These are phyloP conservation scores for Raphidocelis subcapitata DNA, from an alignment of 139 green algal genomes.

Conservation along the genomic window DNA sequence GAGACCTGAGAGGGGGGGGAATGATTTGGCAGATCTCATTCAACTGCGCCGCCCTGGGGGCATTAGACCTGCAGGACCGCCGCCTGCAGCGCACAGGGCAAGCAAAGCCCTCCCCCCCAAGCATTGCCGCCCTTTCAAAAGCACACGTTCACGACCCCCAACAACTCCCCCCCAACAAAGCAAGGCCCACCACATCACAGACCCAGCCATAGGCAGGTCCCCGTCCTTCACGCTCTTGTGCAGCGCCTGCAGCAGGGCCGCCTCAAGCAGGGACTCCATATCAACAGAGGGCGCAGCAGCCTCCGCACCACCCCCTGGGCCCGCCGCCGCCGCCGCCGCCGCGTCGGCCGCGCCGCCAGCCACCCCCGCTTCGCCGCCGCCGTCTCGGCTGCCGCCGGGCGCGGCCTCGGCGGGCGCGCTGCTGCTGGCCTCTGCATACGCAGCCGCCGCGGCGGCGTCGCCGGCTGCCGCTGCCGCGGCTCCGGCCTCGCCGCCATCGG, in stretches of 20 bases:
- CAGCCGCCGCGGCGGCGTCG: not conserved
- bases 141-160: no score
- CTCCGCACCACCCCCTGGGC: constrained; percentile 4
- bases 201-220: constrained; percentile 34
- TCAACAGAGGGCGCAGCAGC: constrained; percentile 11
- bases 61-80: no score
- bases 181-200: constrained; percentile 38
- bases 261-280: constrained; percentile 59
- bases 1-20: not conserved
- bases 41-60: no score
- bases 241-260: constrained; percentile 57
- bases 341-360: not conserved
- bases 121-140: no score
- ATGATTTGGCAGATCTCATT: not conserved
- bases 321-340: not conserved
- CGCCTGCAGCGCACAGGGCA: no score
- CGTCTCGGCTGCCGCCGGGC: not conserved
- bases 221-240: constrained; percentile 51
- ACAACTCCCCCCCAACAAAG: no score
- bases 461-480: not conserved
- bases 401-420: not conserved
- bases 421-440: not conserved
- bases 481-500: not conserved
- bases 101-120: no score
- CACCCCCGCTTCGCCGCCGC: no score